Base-by-base conservation (phyloP, 495 filamentous ascomycete genomes). In the Trichoderma erinaceum region DNA sequence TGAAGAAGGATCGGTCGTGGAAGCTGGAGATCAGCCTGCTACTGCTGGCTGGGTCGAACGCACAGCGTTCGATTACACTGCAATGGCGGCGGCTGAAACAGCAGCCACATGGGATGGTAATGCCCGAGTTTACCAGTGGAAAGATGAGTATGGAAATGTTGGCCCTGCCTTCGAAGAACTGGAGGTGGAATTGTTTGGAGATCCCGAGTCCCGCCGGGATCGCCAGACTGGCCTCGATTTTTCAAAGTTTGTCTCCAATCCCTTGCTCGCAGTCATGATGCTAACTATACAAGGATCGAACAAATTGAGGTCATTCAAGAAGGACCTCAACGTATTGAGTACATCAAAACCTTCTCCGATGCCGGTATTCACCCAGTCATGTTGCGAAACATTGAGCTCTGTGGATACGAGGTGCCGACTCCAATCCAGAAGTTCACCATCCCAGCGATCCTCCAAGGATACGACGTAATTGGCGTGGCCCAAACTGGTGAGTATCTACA, bases 311-410 rank as follows among this genome's bases (percentile, higher is more conserved):
- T 92, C 64, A 77, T 67, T 64, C 84, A 90, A 46, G 87, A 91
- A 71, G 87, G 88, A 27, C 72, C 77, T 6, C 70, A 72, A 7
- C 80, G 81, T 4, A 79, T 91, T 32, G 41, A 77, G 0, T 88
- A 87, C 0, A 80, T 91, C 69, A 71, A 67, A 18, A 68, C 86
- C 73, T 97, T 95, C 71, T 80, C 88, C 7, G 84, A 90, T 56
- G 91, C 92, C 29, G 92, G 92, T 2, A 79, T 99, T 25, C 95
- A 99, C 71, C 95, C 96, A 0, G 81, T 87, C 41, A 89, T 99
- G 85, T 72, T 88, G 12, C 79, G 88, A 65, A 99, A 98, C 69
- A 82, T 97, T 43, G 69, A 85, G 69, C 82, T 93, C 2, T 86
- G 87, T 46, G 82, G 85, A 1, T 87, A 85, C 67, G 70, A 78